A percentile compares a stretch with the other conserved stretches of the same genome.
phyloP scores from a whole-genome alignment of 768 basidiomycete species.

The Mycena floridula region DNA sequence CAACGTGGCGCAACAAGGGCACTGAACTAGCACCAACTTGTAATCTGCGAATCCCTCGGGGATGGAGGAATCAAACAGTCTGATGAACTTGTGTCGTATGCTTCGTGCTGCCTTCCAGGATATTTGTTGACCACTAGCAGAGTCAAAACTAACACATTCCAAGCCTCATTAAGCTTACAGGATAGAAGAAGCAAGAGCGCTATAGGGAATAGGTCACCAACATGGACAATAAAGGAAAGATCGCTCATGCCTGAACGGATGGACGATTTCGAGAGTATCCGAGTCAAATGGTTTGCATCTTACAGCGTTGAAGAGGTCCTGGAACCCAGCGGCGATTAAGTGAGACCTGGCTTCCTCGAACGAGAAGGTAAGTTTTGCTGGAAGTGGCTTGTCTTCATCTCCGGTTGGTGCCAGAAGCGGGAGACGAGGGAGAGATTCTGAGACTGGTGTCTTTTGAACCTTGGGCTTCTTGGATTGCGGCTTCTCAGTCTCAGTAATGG shows the following conservation, averaged over 20 bases:
- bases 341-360: conserved; percentile 72
- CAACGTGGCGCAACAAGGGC: too few species aligned
- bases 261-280: conserved; percentile 67
- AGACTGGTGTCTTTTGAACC: background rate
- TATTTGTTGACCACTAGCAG: conserved; percentile 68
- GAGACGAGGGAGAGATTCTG: conserved; percentile 5
- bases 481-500: conserved; percentile 2
- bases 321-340: conserved; percentile 66
- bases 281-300: conserved; percentile 76
- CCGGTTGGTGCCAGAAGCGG: conserved; percentile 6
- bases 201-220: conserved; percentile 17
- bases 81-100: conserved; percentile 73
- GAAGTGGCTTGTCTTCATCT: conserved; percentile 32
- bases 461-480: conserved; percentile 7
- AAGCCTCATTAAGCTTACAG: conserved; percentile 57
- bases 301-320: conserved; percentile 55
- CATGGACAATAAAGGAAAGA: background rate
- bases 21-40: conserved; percentile 24
- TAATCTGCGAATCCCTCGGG: conserved; percentile 61
- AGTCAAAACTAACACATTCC: conserved; percentile 53
- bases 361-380: conserved; percentile 69
- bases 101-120: conserved; percentile 84
- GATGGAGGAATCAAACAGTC: conserved; percentile 66
- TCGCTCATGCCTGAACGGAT: conserved; percentile 76
- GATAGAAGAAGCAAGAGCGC: conserved; percentile 68